Base-by-base conservation (phyloP, 192 early-diverging fungal species). In the Coemansia sp. region DNA sequence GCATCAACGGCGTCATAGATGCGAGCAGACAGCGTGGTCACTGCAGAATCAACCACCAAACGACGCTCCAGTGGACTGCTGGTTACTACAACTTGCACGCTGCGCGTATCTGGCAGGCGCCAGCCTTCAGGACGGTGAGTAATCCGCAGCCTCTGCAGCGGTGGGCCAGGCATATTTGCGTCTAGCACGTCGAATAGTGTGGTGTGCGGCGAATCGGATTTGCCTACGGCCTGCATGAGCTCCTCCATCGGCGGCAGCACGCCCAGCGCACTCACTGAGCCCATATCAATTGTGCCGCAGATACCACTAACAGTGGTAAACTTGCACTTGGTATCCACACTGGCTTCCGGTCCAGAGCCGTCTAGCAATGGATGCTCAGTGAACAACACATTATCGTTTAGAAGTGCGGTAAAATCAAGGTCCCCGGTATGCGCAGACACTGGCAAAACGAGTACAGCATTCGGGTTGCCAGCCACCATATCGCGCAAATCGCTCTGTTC, bases 231-330 rank as follows among this genome's bases (percentile, higher is more conserved):
- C 35, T 61, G 64, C 72, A 74, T 71, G 10, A 80, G 63, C 7
- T 74, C 65, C 63, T 80, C 77, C 72, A 80, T 72, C 1, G 72
- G 68, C 6, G 77, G 77, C 62, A 80, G 57, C 65, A 68, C 70
- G 1, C 77, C 77, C 49, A 74, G 55, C 3, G 77, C 77, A 22
- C 64, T 57, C 3, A 80, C 69, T 6, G 68, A 62, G 21, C 59
- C 65, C 3, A 59, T 27, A 65, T 71, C 72, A 16, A 75, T 61
- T 2, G 55, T 65, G 2, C 77, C 77, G 45, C 65, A 72, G 65
- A 80, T 75, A 5, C 77, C 77, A 27, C 77, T 80, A 10, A 54
- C 47, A 0, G 72, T 74, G 10, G 72, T 75, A 52, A 80, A 80
- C 56, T 71, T 71, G 48, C 61, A 39, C 38, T 45, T 50, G 1